Base-by-base conservation (phyloP, 2,329 filamentous ascomycete genomes). In the Venturia carpophila region DNA sequence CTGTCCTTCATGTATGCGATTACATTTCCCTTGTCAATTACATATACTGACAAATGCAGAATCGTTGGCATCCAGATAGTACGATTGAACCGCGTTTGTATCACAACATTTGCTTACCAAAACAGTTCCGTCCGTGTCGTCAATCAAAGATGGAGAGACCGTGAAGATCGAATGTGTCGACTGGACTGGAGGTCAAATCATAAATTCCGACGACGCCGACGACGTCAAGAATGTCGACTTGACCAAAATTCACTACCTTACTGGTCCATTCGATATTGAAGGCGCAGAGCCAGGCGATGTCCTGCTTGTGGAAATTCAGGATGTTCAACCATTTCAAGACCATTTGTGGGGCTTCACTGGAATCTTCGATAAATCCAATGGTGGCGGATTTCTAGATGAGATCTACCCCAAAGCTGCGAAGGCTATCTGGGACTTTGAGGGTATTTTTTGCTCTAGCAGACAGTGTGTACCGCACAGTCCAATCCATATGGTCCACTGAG, bases 121-220 rank as follows among this genome's bases (percentile, higher is more conserved):
- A n/a, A 52, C 67, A 94, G 90, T 96, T 63, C 92, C 92, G 0
- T 85, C 83, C 65, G 83, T 82, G 62, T 89, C 82, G 41, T 85
- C 83, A 1, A 91, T 97, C 71, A 87, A 89, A 70, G 87, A 92
- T 71, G 88, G 87, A 39, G 92, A 96, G 77, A 90, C 90, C 0
- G 92, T 96, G 69, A 96, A 95, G 77, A 96, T 96, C 69, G 91
- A 96, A 80, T 96, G 92, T 71, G 80, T 94, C 9, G 91, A 95
- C 77, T 95, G 91, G 72, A 79, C 76, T 0, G 73, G 65, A 15
- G 92, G 92, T 1, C 92, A 96, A 71, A 96, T 96, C 71, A 83
- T 84, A 65, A 96, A 97, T 76, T 88, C 93, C 69, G 92, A 97
- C 75, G 89, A 83, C 41, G 92, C 92, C n/a, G 89, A 96, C 71